Evolutionary conservation across 1,139 yeast species (phyloP), one percentile per base, ranked within the genome.

Genomic region (Protomyces gravidus): DNA sequence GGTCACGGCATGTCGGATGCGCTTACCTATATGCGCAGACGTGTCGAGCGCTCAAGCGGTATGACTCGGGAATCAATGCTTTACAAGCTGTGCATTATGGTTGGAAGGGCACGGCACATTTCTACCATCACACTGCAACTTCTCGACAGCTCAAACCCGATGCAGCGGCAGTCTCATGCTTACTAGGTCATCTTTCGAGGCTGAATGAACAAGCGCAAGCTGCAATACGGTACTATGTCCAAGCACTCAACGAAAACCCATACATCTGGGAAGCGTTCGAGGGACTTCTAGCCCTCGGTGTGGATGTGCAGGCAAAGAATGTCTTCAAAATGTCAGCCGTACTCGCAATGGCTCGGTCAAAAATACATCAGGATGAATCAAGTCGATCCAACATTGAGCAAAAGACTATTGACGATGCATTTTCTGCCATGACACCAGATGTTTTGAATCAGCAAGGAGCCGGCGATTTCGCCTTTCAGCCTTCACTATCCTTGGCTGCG

Each of bases 211-310:
- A 86, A 68, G 70, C 76, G 6, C 81, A 83, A 64, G 81, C 83
- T 62, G 84, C 95, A 60, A 80, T 86, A 0, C 74, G 84, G 55
- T 80, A 82, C 67, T 87, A 84, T 70, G 79, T 87, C 0, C 80
- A 79, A 65, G 87, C 94, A 0, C 75, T 89, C 61, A 80, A 81
- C 62, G 72, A 78, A 62, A 87, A 92, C 69, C 96, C 95, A 26
- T 88, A 78, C 69, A 78, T 89, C 55, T 89, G 94, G 80, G 97
- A 89, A 68, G 90, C 97, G 0, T 82, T 87, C 64, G 89, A 86
- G 66, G 84, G 84, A 47, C 74, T 92, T 51, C 84, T 92, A 68
- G 79, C 79, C 62, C 75, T 87, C 68, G 90, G 92, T 7, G 67
- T 85, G 26, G 80, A 81, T 63, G 78, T 88, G 26, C 78, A 81